phyloP scores from a whole-genome alignment of 306 rosid genomes.

The Carpinus viminea region DNA sequence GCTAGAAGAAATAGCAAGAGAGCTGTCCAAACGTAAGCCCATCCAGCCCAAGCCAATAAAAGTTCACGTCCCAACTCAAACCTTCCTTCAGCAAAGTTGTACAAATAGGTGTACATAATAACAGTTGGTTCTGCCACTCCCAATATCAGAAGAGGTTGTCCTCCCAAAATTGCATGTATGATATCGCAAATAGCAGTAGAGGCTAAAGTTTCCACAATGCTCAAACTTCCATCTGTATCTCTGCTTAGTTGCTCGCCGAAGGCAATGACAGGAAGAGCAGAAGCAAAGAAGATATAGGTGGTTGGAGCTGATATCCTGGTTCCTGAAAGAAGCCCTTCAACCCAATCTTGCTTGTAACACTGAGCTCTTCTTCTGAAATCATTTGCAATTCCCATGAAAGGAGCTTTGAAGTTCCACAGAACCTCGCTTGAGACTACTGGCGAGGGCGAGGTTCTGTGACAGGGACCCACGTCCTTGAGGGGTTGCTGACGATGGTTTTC shows the following conservation, averaged over 20 bases:
- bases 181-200: conserved; percentile 92
- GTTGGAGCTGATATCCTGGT: conserved; percentile 76
- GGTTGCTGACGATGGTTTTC: no score
- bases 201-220: conserved; percentile 81
- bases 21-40: conserved; percentile 93
- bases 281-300: conserved; percentile 73
- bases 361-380: conserved; percentile 65
- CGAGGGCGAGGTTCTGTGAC: no score
- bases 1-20: conserved; percentile 71
- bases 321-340: conserved; percentile 58
- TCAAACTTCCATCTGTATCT: conserved; percentile 86
- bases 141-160: conserved; percentile 76
- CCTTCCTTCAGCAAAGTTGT: conserved; percentile 62
- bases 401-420: conserved; percentile 45
- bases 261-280: conserved; percentile 83
- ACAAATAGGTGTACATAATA: conserved; percentile 83
- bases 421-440: no score
- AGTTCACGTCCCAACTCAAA: conserved; percentile 59
- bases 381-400: conserved; percentile 59
- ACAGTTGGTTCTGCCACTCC: conserved; percentile 98
- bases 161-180: conserved; percentile 83
- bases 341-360: conserved; percentile 79
- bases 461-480: no score
- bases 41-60: conserved; percentile 88
- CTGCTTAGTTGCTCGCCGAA: conserved; percentile 71